Conservation (phyloP, 2,329 filamentous ascomycete species). For the Neurospora crassa region DNA sequence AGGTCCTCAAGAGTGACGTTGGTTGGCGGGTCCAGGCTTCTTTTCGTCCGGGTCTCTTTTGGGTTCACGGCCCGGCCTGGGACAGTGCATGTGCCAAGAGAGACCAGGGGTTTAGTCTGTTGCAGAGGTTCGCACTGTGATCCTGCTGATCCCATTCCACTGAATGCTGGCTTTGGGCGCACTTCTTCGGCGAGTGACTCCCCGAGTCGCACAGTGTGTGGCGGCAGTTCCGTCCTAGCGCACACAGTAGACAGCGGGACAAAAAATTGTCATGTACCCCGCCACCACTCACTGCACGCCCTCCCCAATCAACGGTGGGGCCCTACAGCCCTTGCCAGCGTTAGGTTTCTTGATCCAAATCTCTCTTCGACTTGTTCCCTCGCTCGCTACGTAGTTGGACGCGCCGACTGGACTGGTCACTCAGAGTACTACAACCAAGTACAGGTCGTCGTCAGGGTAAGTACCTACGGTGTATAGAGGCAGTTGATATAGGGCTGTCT, state of each 20-base stretch:
- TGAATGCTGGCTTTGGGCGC: not conserved
- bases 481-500: not conserved
- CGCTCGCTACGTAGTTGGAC: not conserved
- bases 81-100: not conserved
- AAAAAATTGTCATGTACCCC: not conserved
- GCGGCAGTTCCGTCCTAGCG: no score
- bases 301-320: not conserved
- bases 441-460: not conserved
- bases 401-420: not conserved
- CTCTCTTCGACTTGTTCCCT: not conserved
- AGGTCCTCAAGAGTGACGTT: not conserved
- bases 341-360: not conserved
- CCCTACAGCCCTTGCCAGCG: not conserved
- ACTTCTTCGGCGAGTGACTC: not conserved
- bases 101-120: not conserved
- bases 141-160: not conserved
- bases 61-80: not conserved
- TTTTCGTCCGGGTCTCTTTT: not conserved
- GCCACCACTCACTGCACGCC: not conserved
- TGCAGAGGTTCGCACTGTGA: not conserved
- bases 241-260: not conserved
- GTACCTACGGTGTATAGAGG: not conserved
- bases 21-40: not conserved
- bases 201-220: not conserved
- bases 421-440: not conserved